These are phyloP conservation scores for Diacronema lutheri DNA, from an alignment of 78 protist species.

Conservation along the genomic window DNA sequence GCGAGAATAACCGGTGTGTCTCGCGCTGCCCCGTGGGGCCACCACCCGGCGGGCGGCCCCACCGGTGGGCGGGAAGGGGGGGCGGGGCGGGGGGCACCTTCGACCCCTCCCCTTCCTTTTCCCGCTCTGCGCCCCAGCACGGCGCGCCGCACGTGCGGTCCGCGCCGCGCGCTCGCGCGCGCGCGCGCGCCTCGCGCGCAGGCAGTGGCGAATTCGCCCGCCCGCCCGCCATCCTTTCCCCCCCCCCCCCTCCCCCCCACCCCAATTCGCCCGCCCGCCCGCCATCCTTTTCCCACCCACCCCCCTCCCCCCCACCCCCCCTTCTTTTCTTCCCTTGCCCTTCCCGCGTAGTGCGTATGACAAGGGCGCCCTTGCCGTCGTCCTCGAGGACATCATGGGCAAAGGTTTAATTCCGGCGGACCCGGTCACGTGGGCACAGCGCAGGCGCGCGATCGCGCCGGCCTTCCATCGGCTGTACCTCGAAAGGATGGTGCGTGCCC, in stretches of 20 bases:
- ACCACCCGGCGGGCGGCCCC: background rate
- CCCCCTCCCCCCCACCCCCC: too few species aligned
- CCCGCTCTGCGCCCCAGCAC: background rate
- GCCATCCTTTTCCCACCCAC: too few species aligned
- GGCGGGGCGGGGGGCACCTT: background rate
- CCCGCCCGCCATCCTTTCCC: background rate
- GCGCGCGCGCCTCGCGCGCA: too few species aligned
- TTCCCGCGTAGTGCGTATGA: background rate
- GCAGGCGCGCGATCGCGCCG: conserved; percentile 22
- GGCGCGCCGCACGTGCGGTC: too few species aligned
- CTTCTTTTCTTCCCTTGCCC: too few species aligned
- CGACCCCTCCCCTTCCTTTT: too few species aligned
- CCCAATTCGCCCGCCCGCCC: background rate
- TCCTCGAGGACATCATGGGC: conserved; percentile 37
- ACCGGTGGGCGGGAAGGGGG: background rate
- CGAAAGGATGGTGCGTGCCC: background rate
- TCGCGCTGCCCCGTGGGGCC: background rate
- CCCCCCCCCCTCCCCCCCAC: background rate
- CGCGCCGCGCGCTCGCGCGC: too few species aligned
- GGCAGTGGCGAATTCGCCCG: too few species aligned
- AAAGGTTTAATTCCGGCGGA: conserved; percentile 26
- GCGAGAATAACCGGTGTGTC: background rate
- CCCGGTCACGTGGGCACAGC: conserved; percentile 20
- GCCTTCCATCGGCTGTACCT: conserved; percentile 9
- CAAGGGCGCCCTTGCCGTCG: background rate